These are phyloP conservation scores for Polyplosphaeria fusca DNA, from an alignment of 495 filamentous ascomycete species.

Conservation along the genomic window DNA sequence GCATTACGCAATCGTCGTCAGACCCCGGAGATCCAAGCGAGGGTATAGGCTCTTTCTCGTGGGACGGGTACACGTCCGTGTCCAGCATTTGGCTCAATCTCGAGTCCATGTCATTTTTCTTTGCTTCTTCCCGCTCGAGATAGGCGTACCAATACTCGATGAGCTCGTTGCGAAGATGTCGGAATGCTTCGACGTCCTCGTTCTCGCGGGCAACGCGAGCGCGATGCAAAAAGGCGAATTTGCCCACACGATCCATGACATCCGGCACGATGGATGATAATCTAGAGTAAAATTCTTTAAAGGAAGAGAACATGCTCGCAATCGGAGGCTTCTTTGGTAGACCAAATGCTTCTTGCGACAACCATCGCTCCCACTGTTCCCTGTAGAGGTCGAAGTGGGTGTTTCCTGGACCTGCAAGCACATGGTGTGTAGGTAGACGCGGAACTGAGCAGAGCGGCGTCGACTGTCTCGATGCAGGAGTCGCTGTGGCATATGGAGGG, in stretches of 20 bases:
- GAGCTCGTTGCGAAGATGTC: constrained; percentile 26
- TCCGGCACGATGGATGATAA: constrained; percentile 8
- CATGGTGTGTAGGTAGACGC: background rate
- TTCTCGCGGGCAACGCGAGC: constrained; percentile 31
- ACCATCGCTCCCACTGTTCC: constrained; percentile 17
- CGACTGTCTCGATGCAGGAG: background rate
- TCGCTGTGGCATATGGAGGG: background rate
- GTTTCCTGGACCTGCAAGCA: constrained; percentile 4
- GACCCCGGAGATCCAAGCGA: background rate
- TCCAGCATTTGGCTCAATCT: constrained; percentile 19
- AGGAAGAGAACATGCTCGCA: constrained; percentile 25
- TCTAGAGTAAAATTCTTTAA: constrained; percentile 25
- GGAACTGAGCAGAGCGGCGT: constrained; percentile 23
- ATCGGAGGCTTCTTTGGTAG: constrained; percentile 18
- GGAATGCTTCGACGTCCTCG: constrained; percentile 26
- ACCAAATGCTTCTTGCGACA: background rate
- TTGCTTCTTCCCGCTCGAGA: constrained; percentile 24
- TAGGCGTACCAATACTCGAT: constrained; percentile 28
- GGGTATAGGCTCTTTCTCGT: background rate
- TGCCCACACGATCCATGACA: constrained; percentile 1
- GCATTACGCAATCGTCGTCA: background rate
- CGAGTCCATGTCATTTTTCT: constrained; percentile 14
- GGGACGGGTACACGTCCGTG: constrained; percentile 18
- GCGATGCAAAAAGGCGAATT: constrained; percentile 26
- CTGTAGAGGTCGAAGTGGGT: constrained; percentile 16